These are phyloP conservation scores for Ascoidea asiatica DNA, from an alignment of 805 yeast species.

Conservation along the genomic window DNA sequence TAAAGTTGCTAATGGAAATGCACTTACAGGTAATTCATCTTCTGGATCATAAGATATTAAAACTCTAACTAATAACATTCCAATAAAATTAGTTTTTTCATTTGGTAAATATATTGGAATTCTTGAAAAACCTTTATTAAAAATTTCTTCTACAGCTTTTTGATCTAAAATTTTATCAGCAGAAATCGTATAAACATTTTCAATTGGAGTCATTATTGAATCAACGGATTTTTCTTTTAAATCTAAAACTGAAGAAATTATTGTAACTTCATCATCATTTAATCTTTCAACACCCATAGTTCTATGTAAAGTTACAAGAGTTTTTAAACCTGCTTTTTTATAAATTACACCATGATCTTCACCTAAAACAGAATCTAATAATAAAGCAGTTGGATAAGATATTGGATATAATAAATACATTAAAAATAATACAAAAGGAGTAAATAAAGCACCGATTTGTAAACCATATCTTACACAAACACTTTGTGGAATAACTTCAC, in stretches of 20 bases:
- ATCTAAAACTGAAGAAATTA: slow-evolving; percentile 86
- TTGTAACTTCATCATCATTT: slow-evolving; percentile 91
- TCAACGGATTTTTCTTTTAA: slow-evolving; percentile 82
- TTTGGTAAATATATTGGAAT: slow-evolving; percentile 87
- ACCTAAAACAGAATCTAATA: slow-evolving; percentile 74
- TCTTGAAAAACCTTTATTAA: slow-evolving; percentile 89
- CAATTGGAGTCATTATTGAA: slow-evolving; percentile 88
- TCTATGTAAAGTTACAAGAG: slow-evolving; percentile 82
- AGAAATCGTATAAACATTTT: slow-evolving; percentile 77
- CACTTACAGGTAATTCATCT: slow-evolving; percentile 82
- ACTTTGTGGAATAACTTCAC: slow-evolving; percentile 93
- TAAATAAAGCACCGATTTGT: slow-evolving; percentile 77
- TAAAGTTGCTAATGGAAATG: slow-evolving; percentile 88
- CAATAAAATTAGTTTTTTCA: slow-evolving; percentile 83
- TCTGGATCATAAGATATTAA: slow-evolving; percentile 94
- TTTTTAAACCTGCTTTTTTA: slow-evolving; percentile 84
- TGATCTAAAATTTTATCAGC: slow-evolving; percentile 78
- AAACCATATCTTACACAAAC: slow-evolving; percentile 88
- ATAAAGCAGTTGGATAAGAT: slow-evolving; percentile 77
- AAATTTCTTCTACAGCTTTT: slow-evolving; percentile 71
- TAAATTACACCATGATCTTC: slow-evolving; percentile 95
- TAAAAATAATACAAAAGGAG: slow-evolving; percentile 73
- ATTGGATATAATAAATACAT: slow-evolving; percentile 89
- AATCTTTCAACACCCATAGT: slow-evolving; percentile 93
- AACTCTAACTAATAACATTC: slow-evolving; percentile 88